A percentile compares a stretch with the other conserved stretches of the same genome.
Conservation (phyloP, 1,139 yeast genomes). For the Yamadazyma conglobata region DNA sequence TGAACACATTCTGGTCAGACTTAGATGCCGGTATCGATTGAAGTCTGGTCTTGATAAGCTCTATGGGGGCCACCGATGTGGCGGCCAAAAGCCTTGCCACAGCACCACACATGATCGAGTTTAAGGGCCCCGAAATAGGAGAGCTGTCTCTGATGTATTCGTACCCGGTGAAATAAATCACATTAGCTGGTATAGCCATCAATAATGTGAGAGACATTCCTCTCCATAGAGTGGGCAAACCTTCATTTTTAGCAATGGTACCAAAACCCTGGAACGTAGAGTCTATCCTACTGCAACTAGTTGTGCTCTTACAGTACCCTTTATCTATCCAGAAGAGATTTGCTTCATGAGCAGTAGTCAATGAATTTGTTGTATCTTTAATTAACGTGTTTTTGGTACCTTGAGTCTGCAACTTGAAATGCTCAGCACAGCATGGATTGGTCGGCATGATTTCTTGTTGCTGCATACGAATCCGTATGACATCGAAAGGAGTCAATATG, state of each 20-base stretch:
- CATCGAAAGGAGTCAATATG: conserved; percentile 91
- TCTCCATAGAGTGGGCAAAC: conserved; percentile 77
- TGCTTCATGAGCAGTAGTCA: conserved; percentile 15
- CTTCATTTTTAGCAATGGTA: conserved; percentile 68
- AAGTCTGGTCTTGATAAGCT: conserved; percentile 78
- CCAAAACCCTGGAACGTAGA: conserved; percentile 73
- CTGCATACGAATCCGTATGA: conserved; percentile 83
- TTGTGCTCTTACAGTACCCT: conserved; percentile 33
- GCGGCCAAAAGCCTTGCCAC: conserved; percentile 83
- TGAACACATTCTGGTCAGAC: conserved; percentile 36
- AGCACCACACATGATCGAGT: conserved; percentile 85
- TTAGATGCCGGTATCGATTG: conserved; percentile 69
- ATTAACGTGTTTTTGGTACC: no score
- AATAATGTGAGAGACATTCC: conserved; percentile 79
- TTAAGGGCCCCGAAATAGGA: conserved; percentile 53
- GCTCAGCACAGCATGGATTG: conserved; percentile 26
- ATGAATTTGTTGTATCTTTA: conserved; percentile 4
- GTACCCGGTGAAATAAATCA: conserved; percentile 91
- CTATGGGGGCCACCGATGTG: conserved; percentile 82
- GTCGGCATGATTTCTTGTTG: conserved; percentile 69
- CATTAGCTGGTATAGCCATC: conserved; percentile 92
- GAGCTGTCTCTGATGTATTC: conserved; percentile 78
- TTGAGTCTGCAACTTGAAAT: background rate
- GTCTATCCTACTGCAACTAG: conserved; percentile 34
- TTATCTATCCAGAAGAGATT: conserved; percentile 41